Evolutionary conservation across 2,329 filamentous ascomycete genomes (phyloP), one percentile per base, ranked within the genome.

Genomic region (Coniella vitis): DNA sequence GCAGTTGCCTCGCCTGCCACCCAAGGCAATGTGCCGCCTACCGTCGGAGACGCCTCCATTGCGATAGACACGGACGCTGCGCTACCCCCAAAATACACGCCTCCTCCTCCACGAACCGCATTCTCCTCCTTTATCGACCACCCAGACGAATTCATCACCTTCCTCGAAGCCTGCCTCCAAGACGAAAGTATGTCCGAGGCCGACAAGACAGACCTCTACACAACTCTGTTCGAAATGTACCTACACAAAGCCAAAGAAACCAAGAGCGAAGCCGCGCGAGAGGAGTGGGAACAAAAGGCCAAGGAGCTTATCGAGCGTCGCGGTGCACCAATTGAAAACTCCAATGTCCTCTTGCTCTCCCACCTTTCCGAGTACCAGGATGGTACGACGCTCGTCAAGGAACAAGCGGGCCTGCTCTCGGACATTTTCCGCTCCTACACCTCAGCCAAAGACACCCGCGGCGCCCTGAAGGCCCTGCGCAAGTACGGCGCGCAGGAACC

Each of bases 341-440:
- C 93, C 2, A 96, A 95, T 59, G 88, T 98, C 13, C 77, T 98
- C 0, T 74, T 98, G 0, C 76, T 98, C 2, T 98, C 94, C 1
- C 89, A 97, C 61, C 74, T 98, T 3, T 90, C 90, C 4, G 81
- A 90, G 58, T 98, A 97, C 70, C 78, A 80, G 38, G 89, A 94
- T 60, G 93, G 93, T 16, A 95, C 90, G 0, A 88, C 89, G 2
- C 78, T 98, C 2, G 90, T 98, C 48, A 87, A 90, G 57, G 93
- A 98, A 69, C 88, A 96, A 61, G 88, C 94, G 52, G 90, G 90
- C 17, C 77, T 98, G 3, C 78, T 88, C 37, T 93, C 90, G 49
- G 93, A 98, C 66, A 97, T 98, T 52, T 97, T 98, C 71, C 84
- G 93, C 42, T 96, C 91, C 1, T 96, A 95, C 64, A 95, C 91